Percentiles rank a stretch among this genome's conserved stretches.
Evolutionary conservation across 495 filamentous ascomycete genomes (phyloP).

Genomic region (Hyaloscypha bicolor): DNA sequence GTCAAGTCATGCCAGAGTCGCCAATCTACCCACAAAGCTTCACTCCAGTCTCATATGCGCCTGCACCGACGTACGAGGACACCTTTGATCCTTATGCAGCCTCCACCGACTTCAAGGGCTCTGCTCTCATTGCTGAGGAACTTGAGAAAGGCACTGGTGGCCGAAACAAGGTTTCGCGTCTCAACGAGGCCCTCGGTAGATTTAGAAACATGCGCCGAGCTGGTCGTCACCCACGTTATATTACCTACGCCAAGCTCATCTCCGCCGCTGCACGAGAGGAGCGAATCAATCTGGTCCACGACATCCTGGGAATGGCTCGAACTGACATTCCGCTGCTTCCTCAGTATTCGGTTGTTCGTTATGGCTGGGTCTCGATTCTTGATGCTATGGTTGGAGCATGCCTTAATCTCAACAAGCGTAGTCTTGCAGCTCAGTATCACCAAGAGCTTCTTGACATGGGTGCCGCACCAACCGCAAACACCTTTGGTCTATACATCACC

Average conservation of each 20-base stretch:
- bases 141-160: slow-evolving; percentile 70
- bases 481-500: slow-evolving; percentile 97
- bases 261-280: slow-evolving; percentile 82
- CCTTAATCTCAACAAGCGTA: slow-evolving; percentile 78
- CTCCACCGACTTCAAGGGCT: slow-evolving; percentile 89
- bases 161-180: slow-evolving; percentile 64
- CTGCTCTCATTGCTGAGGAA: slow-evolving; percentile 82
- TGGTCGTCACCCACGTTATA: slow-evolving; percentile 90
- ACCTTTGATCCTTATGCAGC: slow-evolving; percentile 87
- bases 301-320: slow-evolving; percentile 85
- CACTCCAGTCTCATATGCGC: slow-evolving; percentile 23
- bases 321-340: slow-evolving; percentile 81
- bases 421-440: slow-evolving; percentile 81
- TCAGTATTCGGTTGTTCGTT: slow-evolving; percentile 81
- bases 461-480: slow-evolving; percentile 91
- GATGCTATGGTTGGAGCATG: slow-evolving; percentile 96
- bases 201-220: slow-evolving; percentile 91
- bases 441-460: slow-evolving; percentile 87
- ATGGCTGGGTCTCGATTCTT: slow-evolving; percentile 92
- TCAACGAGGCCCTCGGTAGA: slow-evolving; percentile 78
- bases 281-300: slow-evolving; percentile 76
- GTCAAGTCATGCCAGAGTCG: slow-evolving; percentile 39
- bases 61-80: slow-evolving; percentile 61
- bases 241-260: slow-evolving; percentile 94
- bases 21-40: slow-evolving; percentile 40